Conservation (phyloP, 2,329 filamentous ascomycete species). For the Akanthomyces dipterigenus region DNA sequence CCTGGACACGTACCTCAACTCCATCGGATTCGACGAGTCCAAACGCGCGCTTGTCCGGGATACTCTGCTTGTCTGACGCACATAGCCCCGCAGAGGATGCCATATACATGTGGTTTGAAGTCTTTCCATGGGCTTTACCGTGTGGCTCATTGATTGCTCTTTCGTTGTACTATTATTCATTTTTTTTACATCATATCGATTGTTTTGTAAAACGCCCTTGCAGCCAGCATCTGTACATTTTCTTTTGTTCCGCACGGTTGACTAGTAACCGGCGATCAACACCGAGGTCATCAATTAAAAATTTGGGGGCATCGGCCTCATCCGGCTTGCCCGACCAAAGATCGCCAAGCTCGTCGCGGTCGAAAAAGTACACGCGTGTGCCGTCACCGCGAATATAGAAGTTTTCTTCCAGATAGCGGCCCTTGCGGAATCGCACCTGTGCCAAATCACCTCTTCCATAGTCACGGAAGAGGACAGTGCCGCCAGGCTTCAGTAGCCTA, state of each 20-base stretch:
- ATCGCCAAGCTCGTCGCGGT: slow-evolving; percentile 68
- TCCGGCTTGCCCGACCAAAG: slow-evolving; percentile 61
- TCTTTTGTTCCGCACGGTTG: slow-evolving; percentile 81
- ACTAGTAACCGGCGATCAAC: slow-evolving; percentile 85
- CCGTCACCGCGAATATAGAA: slow-evolving; percentile 96
- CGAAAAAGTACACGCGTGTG: slow-evolving; percentile 96
- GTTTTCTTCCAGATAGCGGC: slow-evolving; percentile 88
- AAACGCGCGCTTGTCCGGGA: slow-evolving; percentile 37
- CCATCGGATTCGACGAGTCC: slow-evolving; percentile 48
- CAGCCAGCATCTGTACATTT: slow-evolving; percentile 99
- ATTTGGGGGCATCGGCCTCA: slow-evolving; percentile 30
- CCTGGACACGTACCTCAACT: slow-evolving; percentile 56
- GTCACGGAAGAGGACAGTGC: slow-evolving; percentile 90
- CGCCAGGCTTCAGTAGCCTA: slow-evolving; percentile 80
- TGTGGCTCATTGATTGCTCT: background rate
- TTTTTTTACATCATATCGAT: slow-evolving; percentile 27
- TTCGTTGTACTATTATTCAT: slow-evolving; percentile 10
- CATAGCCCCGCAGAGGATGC: too few relatives aligned
- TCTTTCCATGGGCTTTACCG: background rate
- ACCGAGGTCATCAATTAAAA: slow-evolving; percentile 72
- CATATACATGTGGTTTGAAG: slow-evolving; percentile 6
- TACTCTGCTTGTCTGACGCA: slow-evolving; percentile 33
- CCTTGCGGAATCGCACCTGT: slow-evolving; percentile 95
- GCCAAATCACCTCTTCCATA: slow-evolving; percentile 94
- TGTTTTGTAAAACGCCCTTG: slow-evolving; percentile 74